A percentile compares a stretch with the other conserved stretches of the same genome.
These are phyloP conservation scores for Akanthomyces dipterigenus DNA, from an alignment of 2,329 filamentous ascomycete species.

Conservation along the genomic window DNA sequence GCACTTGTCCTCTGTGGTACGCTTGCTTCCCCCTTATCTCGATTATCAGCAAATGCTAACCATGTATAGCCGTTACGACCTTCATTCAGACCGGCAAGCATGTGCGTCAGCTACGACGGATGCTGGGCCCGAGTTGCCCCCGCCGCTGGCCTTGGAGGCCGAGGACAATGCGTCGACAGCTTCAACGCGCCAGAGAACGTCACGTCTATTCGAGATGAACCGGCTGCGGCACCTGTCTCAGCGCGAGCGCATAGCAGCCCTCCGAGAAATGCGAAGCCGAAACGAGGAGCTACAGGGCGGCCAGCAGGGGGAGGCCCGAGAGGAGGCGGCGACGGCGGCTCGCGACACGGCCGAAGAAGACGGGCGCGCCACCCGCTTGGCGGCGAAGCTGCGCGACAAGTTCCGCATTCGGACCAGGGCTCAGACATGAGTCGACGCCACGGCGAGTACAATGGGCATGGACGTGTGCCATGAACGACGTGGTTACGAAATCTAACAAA, in stretches of 20 bases:
- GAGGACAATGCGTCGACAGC: slow-evolving; percentile 28
- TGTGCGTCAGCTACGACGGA: slow-evolving; percentile 16
- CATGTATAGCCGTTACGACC: slow-evolving; percentile 44
- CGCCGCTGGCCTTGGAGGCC: slow-evolving; percentile 35
- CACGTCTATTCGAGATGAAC: slow-evolving; percentile 50
- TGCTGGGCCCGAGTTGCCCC: slow-evolving; percentile 25
- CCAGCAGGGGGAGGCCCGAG: too few relatives aligned
- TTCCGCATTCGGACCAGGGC: slow-evolving; percentile 46
- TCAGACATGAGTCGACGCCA: slow-evolving; percentile 21
- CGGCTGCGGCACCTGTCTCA: slow-evolving; percentile 51
- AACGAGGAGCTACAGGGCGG: slow-evolving; percentile 9
- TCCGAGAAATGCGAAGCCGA: slow-evolving; percentile 38
- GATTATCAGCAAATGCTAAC: slow-evolving; percentile 15
- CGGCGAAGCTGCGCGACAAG: slow-evolving; percentile 44
- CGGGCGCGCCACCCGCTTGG: slow-evolving; percentile 36
- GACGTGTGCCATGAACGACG: too few relatives aligned
- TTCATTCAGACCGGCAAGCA: slow-evolving; percentile 35
- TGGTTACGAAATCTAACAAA: too few relatives aligned
- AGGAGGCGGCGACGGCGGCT: slow-evolving; percentile 8
- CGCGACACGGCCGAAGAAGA: slow-evolving; percentile 22
- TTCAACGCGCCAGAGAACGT: slow-evolving; percentile 35
- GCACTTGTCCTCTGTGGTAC: slow-evolving; percentile 64
- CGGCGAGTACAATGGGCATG: too few relatives aligned
- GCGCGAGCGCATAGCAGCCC: slow-evolving; percentile 55
- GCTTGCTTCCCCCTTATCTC: slow-evolving; percentile 21